Conservation (phyloP, 371 early-diverging fungal genomes). For the Parasitella parasitica region DNA sequence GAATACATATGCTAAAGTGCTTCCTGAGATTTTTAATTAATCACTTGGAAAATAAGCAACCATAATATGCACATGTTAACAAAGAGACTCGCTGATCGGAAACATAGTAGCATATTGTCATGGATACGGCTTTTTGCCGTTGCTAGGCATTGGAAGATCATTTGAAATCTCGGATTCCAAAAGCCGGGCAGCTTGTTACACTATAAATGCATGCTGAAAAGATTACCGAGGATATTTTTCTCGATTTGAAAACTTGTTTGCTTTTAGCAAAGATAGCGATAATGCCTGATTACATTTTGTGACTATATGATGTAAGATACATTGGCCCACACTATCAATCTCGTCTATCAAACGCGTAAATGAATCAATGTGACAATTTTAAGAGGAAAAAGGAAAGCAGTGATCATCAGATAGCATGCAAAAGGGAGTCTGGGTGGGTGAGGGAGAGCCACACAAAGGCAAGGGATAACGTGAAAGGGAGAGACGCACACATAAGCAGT, state of each 20-base stretch:
- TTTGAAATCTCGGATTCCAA: no score
- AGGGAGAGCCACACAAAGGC: not conserved
- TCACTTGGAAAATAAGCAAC: no score
- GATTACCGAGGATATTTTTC: not conserved
- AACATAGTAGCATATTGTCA: no score
- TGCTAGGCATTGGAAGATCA: no score
- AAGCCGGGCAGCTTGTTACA: not conserved
- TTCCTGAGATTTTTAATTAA: no score
- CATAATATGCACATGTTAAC: no score
- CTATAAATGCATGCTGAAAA: not conserved
- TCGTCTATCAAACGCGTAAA: not conserved
- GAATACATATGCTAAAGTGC: no score
- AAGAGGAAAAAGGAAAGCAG: not conserved
- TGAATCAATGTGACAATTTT: conserved; percentile 1
- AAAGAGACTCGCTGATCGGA: no score
- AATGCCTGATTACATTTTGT: not conserved
- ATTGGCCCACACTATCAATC: not conserved
- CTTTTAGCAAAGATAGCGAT: not conserved
- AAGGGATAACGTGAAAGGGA: not conserved
- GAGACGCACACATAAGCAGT: not conserved
- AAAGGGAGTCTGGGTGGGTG: not conserved
- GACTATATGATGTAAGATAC: not conserved
- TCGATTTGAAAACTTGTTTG: not conserved
- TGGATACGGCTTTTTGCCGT: no score
- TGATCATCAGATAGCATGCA: not conserved